phyloP scores from a whole-genome alignment of 257 asterid genomes.

The Oldenlandia corymbosa region DNA sequence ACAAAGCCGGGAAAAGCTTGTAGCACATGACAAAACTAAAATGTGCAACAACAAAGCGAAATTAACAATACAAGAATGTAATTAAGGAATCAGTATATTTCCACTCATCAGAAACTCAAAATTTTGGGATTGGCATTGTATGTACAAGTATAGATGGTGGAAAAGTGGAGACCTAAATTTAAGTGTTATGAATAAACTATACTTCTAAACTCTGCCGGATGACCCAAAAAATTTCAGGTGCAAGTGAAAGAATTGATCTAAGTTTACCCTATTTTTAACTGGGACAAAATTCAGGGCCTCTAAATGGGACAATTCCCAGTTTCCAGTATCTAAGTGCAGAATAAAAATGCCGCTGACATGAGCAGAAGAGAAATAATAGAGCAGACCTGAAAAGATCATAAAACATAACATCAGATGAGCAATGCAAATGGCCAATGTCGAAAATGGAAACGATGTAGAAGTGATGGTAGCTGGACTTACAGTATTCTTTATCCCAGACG shows the following conservation, averaged over 20 bases:
- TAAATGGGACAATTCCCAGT: too few species aligned
- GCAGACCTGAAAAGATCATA: conserved; percentile 36
- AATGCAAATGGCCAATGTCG: not conserved
- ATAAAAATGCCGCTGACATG: conserved; percentile 23
- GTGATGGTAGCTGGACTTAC: conserved; percentile 33
- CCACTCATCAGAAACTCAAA: conserved; percentile 1
- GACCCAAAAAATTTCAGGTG: conserved; percentile 8
- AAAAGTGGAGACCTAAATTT: not conserved
- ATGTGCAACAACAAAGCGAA: not conserved
- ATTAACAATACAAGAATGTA: not conserved
- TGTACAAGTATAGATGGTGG: conserved; percentile 18
- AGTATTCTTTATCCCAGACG: conserved; percentile 27
- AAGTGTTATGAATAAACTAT: conserved; percentile 7
- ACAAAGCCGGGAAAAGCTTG: too few species aligned
- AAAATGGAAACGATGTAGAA: not conserved
- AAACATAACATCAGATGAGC: conserved; percentile 5
- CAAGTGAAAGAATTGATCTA: not conserved
- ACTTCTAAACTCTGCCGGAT: not conserved
- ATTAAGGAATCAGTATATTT: too few species aligned
- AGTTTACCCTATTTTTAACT: conserved; percentile 2
- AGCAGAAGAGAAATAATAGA: conserved; percentile 17
- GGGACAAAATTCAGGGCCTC: conserved; percentile 13
- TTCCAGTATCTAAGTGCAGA: conserved; percentile 20
- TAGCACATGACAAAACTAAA: too few species aligned
- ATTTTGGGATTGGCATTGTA: not conserved